Evolutionary conservation across 345 rosid genomes (phyloP).

Genomic region (Rhodamnia rubescens): DNA sequence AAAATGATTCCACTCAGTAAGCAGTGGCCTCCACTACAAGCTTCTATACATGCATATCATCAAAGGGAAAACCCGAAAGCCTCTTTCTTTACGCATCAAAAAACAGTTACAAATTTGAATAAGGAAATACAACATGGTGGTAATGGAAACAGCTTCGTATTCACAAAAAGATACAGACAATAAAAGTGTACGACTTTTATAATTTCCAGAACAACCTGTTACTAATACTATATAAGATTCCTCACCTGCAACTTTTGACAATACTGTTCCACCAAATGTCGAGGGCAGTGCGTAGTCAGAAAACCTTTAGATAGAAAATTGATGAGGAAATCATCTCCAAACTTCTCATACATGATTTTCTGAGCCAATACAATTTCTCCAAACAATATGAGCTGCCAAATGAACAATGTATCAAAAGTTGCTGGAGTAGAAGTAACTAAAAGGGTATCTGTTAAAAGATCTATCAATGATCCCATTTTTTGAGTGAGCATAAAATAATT

Average conservation of each 20-base stretch:
- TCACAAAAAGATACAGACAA: not conserved
- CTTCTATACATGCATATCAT: not conserved
- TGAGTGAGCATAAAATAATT: not conserved
- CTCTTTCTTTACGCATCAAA: not conserved
- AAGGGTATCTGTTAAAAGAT: not conserved
- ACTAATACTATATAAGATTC: not conserved
- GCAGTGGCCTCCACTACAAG: not conserved
- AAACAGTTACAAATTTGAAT: not conserved
- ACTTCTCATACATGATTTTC: constrained; percentile 89
- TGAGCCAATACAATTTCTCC: constrained; percentile 84
- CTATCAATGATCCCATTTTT: not conserved
- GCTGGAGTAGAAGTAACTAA: not conserved
- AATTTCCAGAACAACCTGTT: not conserved
- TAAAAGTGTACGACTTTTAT: not conserved
- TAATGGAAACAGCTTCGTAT: not conserved
- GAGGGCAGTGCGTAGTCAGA: constrained; percentile 48
- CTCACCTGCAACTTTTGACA: constrained; percentile 80
- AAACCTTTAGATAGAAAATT: constrained; percentile 50
- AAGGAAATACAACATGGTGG: not conserved
- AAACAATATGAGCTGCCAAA: constrained; percentile 58
- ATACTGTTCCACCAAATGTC: constrained; percentile 60
- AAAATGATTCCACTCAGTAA: not conserved
- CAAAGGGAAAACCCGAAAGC: not conserved
- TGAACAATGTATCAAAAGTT: not conserved
- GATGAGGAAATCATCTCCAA: constrained; percentile 66